Base-by-base conservation (phyloP, 164 flowering plant genomes). In the Aristolochia californica region DNA sequence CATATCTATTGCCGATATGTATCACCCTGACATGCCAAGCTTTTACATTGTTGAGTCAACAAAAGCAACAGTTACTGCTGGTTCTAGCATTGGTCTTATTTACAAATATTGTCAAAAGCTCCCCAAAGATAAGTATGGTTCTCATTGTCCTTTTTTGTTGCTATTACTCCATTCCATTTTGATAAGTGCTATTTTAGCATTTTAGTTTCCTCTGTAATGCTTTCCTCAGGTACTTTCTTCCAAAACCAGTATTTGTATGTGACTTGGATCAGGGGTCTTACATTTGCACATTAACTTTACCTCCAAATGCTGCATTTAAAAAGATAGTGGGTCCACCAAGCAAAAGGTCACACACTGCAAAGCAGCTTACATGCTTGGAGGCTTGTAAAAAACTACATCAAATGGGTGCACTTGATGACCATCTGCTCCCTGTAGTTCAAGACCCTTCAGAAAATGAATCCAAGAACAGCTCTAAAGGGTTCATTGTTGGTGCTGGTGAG, bases 361-460 rank as follows among this genome's bases (percentile, higher is more conserved):
- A 80, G 77, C 87, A 88, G 74, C 84, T 84, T 65, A 96, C 74
- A 2, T 91, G 98, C 72, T 71, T 86, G 59, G 87, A 83, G 71
- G 96, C 95, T 58, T 88, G 95, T 62, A 78, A 82, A 67, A 77
- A 77, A 73, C 68, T 88, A 62, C 95, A 87, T 69, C 70, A 77
- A 67, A 50, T 83, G 73, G 90, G 90, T 30, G 90, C 82, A 38
- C 81, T 88, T 55, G 74, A 82, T 69, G 83, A 88, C 71, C 84
- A 75, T 75, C 88, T 88, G 67, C 78, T 86, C 48, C 91, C 95
- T 48, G 47, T 28, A 13, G 48, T 62, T 57, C 82, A 79, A 60
- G 69, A 44, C 59, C 64, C 77, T 60, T 47, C 67, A 25, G 70
- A 71, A 34, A 70, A 61, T 52, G 3, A 52, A 13, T 45, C 23